Evolutionary conservation across 441 rosid species (phyloP).

Genomic region (Jatropha multifida): DNA sequence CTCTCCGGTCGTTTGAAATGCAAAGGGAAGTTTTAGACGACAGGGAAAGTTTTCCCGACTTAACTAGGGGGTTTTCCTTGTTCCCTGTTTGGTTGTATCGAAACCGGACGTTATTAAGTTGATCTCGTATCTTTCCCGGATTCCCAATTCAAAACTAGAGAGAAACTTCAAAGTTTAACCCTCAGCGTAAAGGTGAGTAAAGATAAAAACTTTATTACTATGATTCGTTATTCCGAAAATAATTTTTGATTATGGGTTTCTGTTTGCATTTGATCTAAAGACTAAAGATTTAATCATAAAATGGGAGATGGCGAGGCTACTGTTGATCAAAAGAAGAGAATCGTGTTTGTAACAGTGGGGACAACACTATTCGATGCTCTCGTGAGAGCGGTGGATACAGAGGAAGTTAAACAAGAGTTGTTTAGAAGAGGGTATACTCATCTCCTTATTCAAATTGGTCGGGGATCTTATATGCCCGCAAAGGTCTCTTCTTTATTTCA

Average conservation of each 20-base stretch:
- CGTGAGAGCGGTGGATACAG: slow-evolving; percentile 54
- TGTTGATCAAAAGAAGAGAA: slow-evolving; percentile 30
- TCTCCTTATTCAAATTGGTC: slow-evolving; percentile 69
- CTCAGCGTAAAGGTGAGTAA: background rate
- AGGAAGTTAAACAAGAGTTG: background rate
- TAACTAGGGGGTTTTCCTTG: too few species aligned
- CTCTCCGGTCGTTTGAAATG: too few species aligned
- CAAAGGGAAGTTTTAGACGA: too few species aligned
- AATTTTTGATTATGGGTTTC: slow-evolving; percentile 39
- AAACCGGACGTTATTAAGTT: too few species aligned
- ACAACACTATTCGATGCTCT: slow-evolving; percentile 86
- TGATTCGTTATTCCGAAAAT: slow-evolving; percentile 27
- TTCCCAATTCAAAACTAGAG: too few species aligned
- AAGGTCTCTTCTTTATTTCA: slow-evolving; percentile 36
- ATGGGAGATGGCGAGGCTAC: slow-evolving; percentile 39
- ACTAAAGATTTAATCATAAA: background rate
- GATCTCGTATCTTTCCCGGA: too few species aligned
- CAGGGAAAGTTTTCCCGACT: too few species aligned
- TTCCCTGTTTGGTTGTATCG: too few species aligned
- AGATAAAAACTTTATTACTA: background rate
- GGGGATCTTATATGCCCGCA: slow-evolving; percentile 60
- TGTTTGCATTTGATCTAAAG: background rate
- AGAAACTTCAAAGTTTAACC: background rate
- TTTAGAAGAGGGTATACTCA: slow-evolving; percentile 58
- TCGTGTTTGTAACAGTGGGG: slow-evolving; percentile 86